Evolutionary conservation across 441 rosid species (phyloP), one percentile per base, ranked within the genome.

Genomic region (Jatropha podagrica): DNA sequence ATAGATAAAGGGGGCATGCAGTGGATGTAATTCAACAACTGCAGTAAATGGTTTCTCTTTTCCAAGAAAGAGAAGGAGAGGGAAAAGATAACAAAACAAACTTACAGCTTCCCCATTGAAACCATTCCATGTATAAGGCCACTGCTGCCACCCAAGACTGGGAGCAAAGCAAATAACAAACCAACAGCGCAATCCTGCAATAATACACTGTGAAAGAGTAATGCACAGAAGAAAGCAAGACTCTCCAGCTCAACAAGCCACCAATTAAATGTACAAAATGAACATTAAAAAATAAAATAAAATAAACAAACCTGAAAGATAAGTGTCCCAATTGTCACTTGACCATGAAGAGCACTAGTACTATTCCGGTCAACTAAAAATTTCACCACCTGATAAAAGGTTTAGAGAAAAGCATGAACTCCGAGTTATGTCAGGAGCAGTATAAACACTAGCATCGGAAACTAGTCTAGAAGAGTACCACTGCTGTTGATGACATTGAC

Each of bases 401-500:
- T 32, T 48, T 69, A 61, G 65, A 77, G 68, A 74, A 81, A 78
- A 77, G 63, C 51, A 79, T 69, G 70, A 75, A 71, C 37, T 52
- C 72, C 48, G 73, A 17, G 17, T 18, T 40, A 58, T 17, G 40
- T 67, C 72, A 74, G 72, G 40, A 70, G 41, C 37, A 77, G 68
- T 41, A 52, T 78, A 65, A 65, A 73, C 40, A 75, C 38, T 38
- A 72, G 44, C 51, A 23, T 65, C 49, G 73, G 55, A 41, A 48
- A 44, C 44, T 54, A 52, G 73, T 68, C 20, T 38, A 65, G 79
- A 85, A 76, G 74, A 77, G 68, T 90, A 96, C 99, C 89, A 94
- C 93, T 76, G 98, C 98, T 41, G 98, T 94, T 76, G 99, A 96
- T 77, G 99, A 94, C 95, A 96, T 96, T 69, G 97, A 96, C 65